Percentiles rank a stretch among this genome's conserved stretches.
Evolutionary conservation across 2,329 filamentous ascomycete genomes (phyloP).

Genomic region (Botrytis squamosa): DNA sequence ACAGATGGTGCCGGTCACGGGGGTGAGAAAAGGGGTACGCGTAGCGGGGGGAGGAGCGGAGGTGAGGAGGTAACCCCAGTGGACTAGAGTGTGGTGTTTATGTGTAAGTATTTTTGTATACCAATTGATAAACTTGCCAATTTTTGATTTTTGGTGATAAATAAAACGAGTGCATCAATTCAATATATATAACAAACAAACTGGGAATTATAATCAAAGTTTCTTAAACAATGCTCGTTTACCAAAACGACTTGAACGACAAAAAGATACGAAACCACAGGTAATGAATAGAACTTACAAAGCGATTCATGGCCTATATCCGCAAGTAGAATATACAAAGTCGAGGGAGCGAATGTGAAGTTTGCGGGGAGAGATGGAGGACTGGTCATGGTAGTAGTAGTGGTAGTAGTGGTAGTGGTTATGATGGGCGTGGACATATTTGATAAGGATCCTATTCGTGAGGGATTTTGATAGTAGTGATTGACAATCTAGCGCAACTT

Average conservation of each 20-base stretch:
- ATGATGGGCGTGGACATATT: neutral
- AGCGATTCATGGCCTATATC: slow-evolving; percentile 3
- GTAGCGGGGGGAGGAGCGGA: neutral
- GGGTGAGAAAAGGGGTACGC: slow-evolving; percentile 4
- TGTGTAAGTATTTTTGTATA: neutral
- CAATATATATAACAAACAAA: neutral
- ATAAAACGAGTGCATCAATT: neutral
- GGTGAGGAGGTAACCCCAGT: slow-evolving; percentile 4
- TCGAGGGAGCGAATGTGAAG: neutral
- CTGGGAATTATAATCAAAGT: neutral
- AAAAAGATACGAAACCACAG: neutral
- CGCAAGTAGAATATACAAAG: slow-evolving; percentile 1
- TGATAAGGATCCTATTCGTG: neutral
- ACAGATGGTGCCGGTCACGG: slow-evolving; percentile 2
- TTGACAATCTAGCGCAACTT: neutral
- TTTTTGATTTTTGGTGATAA: neutral
- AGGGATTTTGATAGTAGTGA: neutral
- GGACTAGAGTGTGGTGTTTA: neutral
- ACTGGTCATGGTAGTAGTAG: neutral
- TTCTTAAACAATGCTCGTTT: neutral
- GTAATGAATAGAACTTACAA: neutral
- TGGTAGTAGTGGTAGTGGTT: neutral
- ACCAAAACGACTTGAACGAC: neutral
- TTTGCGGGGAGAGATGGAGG: neutral
- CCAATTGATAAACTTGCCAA: neutral